These are phyloP conservation scores for Candida germanica DNA, from an alignment of 805 yeast genomes.

Conservation along the genomic window DNA sequence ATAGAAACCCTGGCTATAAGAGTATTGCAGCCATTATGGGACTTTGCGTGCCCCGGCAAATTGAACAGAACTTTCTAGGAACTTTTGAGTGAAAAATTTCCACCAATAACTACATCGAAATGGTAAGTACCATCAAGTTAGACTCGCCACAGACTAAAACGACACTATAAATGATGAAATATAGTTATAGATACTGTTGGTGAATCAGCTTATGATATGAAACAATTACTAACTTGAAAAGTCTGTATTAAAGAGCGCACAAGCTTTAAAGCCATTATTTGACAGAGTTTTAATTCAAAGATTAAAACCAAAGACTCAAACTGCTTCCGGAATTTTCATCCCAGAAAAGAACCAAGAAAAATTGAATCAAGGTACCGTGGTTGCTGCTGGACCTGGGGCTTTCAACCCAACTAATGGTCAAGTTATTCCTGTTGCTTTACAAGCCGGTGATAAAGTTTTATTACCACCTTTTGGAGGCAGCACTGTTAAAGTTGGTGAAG, in stretches of 20 bases:
- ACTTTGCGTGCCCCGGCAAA: too few relatives aligned
- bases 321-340: slow-evolving; percentile 88
- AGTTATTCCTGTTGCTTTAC: slow-evolving; percentile 67
- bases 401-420: slow-evolving; percentile 69
- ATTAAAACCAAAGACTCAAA: slow-evolving; percentile 83
- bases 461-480: slow-evolving; percentile 95
- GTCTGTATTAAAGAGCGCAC: slow-evolving; percentile 74
- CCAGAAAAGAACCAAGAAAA: slow-evolving; percentile 97
- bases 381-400: slow-evolving; percentile 95
- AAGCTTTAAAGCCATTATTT: slow-evolving; percentile 84
- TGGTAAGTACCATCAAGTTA: background rate
- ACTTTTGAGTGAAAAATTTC: slow-evolving; percentile 10
- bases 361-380: slow-evolving; percentile 85
- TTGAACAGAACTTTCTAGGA: slow-evolving; percentile 13
- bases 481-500: slow-evolving; percentile 81
- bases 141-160: background rate
- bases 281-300: slow-evolving; percentile 97
- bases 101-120: slow-evolving; percentile 1
- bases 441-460: slow-evolving; percentile 89
- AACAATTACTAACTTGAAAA: too few relatives aligned
- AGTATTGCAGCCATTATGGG: slow-evolving; percentile 6
- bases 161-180: background rate
- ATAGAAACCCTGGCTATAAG: too few relatives aligned
- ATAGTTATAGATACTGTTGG: too few relatives aligned
- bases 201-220: too few relatives aligned